Percentiles rank a stretch among this genome's conserved stretches.
phyloP scores from a whole-genome alignment of 2,329 filamentous ascomycete genomes.

The Sodiomyces alkalinus region DNA sequence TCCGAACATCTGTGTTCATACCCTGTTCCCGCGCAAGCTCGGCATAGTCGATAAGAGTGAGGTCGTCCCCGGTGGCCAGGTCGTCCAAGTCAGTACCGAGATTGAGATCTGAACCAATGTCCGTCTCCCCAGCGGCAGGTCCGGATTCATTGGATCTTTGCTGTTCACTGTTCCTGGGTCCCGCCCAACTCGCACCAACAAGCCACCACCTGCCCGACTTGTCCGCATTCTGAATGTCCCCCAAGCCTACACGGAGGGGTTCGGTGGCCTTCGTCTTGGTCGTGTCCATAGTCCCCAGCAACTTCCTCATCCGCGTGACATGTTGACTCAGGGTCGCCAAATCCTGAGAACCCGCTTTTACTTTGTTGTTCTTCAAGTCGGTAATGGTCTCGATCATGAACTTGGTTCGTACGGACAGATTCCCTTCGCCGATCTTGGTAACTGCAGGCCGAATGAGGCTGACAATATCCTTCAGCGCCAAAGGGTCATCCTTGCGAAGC shows the following conservation, averaged over 20 bases:
- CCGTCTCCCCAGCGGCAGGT: neutral
- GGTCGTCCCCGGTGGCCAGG: conserved; percentile 18
- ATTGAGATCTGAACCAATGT: conserved; percentile 2
- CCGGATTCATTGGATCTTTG: too few relatives aligned
- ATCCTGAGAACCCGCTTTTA: conserved; percentile 59
- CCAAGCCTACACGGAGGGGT: conserved; percentile 65
- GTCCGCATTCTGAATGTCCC: conserved; percentile 69
- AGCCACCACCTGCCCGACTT: conserved; percentile 98
- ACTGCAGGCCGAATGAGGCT: conserved; percentile 61
- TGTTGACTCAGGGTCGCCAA: conserved; percentile 66
- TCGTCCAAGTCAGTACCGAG: too few relatives aligned
- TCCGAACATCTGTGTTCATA: conserved; percentile 74
- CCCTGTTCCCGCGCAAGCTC: conserved; percentile 66
- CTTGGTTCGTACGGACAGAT: conserved; percentile 73
- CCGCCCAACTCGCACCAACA: conserved; percentile 81
- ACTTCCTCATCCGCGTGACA: conserved; percentile 77
- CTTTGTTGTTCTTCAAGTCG: conserved; percentile 84
- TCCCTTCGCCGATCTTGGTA: conserved; percentile 48
- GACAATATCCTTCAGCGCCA: conserved; percentile 78
- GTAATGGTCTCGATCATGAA: conserved; percentile 98
- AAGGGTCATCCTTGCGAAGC: conserved; percentile 76
- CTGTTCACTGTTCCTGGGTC: conserved; percentile 13
- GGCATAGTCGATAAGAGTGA: conserved; percentile 48
- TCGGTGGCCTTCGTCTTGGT: conserved; percentile 56
- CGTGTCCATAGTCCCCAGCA: conserved; percentile 61